Evolutionary conservation across 495 filamentous ascomycete species (phyloP), one percentile per base, ranked within the genome.

Genomic region (Tuber calosporum): DNA sequence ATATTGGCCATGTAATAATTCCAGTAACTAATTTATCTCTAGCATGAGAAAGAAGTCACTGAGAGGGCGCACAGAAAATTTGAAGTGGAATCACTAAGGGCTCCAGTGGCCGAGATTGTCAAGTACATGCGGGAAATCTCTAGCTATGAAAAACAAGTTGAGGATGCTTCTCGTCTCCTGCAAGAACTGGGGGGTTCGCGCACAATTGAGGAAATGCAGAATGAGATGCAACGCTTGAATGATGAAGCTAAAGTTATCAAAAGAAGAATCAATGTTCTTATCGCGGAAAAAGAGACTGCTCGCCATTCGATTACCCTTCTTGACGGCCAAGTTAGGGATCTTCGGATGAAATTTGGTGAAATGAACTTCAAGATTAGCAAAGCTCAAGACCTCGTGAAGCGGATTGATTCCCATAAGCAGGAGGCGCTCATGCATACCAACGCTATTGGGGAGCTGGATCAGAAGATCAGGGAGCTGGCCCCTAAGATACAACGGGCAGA

Each of bases 171-270:
- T 17, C 87, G 87, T 11, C 92, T 93, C 73, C 88, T 97, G 77
- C 87, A 89, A 69, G 87, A 90, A 22, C 83, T 85, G 75, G 88
- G 88, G 3, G 78, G 86, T 22, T 84, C 87, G 7, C 88, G 90
- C 74, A 90, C 90, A 9, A 83, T 93, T 26, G 90, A 97, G 69
- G 92, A 96, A 75, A 92, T 98, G 73, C 91, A 93, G 76, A 87
- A 91, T 22, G 87, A 95, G 69, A 88, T 92, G 71, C 87, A 88
- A 34, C 81, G 84, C 39, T 86, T 89, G 76, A 87, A 86, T n/a
- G 92, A 93, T 74, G 88, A 91, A 79, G 84, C 87, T 37, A 86
- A 88, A 72, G 79, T 82, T n/a, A 78, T 89, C 15, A 91, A 90
- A 78, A 84, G 87, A 42, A 86, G 84, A 39, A 86, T 93, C 20